phyloP scores from a whole-genome alignment of 768 basidiomycete genomes.

The Tylopilus subfusipes region DNA sequence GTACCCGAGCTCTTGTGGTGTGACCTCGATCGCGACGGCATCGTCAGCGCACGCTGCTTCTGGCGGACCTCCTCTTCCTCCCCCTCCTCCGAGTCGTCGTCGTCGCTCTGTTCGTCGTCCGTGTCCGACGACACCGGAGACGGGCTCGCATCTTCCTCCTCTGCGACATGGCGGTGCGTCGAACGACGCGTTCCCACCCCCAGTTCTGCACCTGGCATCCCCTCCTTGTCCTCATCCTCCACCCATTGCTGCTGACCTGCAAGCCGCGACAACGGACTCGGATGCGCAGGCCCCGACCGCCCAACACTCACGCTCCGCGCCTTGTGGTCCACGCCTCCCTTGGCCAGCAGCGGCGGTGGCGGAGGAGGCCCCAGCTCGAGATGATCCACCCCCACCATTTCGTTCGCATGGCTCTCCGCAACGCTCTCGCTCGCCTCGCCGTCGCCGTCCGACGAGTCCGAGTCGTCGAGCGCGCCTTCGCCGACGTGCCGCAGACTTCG shows the following conservation, averaged over 20 bases:
- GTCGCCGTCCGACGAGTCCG: slow-evolving; percentile 55
- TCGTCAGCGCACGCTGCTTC: not conserved
- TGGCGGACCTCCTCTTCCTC: not conserved
- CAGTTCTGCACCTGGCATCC: too few relatives aligned
- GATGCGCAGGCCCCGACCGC: slow-evolving; percentile 38
- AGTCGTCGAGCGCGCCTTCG: slow-evolving; percentile 76
- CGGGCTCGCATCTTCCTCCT: slow-evolving; percentile 52
- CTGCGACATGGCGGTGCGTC: slow-evolving; percentile 32
- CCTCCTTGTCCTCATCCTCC: slow-evolving; percentile 43
- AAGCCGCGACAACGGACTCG: slow-evolving; percentile 64
- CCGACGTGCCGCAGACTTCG: slow-evolving; percentile 62
- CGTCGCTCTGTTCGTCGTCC: slow-evolving; percentile 45
- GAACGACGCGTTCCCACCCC: not conserved
- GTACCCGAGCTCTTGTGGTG: slow-evolving; percentile 32
- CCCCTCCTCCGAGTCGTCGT: slow-evolving; percentile 26
- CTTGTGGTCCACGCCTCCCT: slow-evolving; percentile 33
- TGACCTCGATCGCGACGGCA: slow-evolving; percentile 22
- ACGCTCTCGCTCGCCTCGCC: slow-evolving; percentile 18
- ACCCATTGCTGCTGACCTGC: slow-evolving; percentile 53
- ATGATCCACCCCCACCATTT: slow-evolving; percentile 31
- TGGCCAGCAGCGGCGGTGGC: too few relatives aligned
- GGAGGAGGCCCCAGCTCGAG: slow-evolving; percentile 25
- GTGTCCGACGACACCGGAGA: slow-evolving; percentile 60
- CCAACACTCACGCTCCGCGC: slow-evolving; percentile 34
- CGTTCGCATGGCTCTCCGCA: slow-evolving; percentile 23